phyloP scores from a whole-genome alignment of 2,329 filamentous ascomycete genomes.

The Clarireedia paspali region DNA sequence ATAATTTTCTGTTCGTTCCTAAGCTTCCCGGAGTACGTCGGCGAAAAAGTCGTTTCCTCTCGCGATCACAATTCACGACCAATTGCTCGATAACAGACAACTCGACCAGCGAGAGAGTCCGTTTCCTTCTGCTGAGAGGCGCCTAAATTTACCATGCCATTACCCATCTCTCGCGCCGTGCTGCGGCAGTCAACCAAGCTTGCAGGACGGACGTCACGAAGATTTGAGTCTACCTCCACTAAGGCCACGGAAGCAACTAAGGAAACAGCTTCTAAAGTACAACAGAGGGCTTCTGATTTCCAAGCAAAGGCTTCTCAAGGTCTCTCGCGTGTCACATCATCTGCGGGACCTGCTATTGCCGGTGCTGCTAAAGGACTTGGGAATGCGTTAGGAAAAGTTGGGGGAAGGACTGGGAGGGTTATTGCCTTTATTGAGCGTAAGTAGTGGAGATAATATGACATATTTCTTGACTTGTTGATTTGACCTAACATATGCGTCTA shows the following conservation, averaged over 20 bases:
- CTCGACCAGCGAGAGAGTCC: slow-evolving; percentile 13
- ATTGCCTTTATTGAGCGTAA: slow-evolving; percentile 81
- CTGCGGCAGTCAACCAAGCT: slow-evolving; percentile 27
- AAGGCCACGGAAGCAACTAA: slow-evolving; percentile 40
- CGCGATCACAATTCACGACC: slow-evolving; percentile 18
- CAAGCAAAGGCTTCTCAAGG: slow-evolving; percentile 69
- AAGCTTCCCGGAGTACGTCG: slow-evolving; percentile 16
- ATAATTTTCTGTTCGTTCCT: slow-evolving; percentile 8
- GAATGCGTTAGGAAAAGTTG: slow-evolving; percentile 65
- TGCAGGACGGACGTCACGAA: slow-evolving; percentile 26
- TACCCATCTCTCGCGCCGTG: slow-evolving; percentile 25
- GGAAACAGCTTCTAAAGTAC: slow-evolving; percentile 36
- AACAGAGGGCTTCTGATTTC: slow-evolving; percentile 38
- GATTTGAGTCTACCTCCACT: slow-evolving; percentile 52
- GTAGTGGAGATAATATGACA: slow-evolving; percentile 30
- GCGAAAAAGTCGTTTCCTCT: slow-evolving; percentile 21
- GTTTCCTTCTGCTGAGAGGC: slow-evolving; percentile 15
- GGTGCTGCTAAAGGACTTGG: slow-evolving; percentile 62
- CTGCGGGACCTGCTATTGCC: slow-evolving; percentile 70
- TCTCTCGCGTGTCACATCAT: slow-evolving; percentile 71
- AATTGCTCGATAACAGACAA: slow-evolving; percentile 22
- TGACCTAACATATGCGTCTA: slow-evolving; percentile 33
- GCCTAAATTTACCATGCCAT: slow-evolving; percentile 25
- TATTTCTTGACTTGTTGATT: slow-evolving; percentile 9
- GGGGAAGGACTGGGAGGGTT: slow-evolving; percentile 73